phyloP scores from a whole-genome alignment of 805 yeast genomes.

The Teunomyces stri region DNA sequence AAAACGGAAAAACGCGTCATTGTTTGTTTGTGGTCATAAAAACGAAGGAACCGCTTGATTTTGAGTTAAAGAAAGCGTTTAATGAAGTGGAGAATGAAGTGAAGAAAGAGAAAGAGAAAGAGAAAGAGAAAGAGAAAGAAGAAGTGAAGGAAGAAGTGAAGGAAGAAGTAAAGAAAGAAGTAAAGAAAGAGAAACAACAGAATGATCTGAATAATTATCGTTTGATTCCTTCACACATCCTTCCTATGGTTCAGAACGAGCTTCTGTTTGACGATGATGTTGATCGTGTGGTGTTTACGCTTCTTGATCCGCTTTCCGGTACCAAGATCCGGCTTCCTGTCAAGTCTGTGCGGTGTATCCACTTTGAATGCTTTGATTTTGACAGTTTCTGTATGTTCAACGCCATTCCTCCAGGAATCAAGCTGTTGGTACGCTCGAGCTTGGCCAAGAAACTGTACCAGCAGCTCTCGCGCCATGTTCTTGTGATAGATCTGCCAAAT shows the following conservation, averaged over 20 bases:
- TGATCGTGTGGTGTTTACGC: constrained; percentile 35
- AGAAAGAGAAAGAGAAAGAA: constrained; percentile 7
- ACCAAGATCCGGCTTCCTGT: constrained; percentile 39
- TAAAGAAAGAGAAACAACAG: constrained; percentile 4
- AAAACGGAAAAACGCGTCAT: background rate
- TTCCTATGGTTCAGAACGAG: constrained; percentile 27
- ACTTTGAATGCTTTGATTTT: constrained; percentile 46
- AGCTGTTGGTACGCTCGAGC: constrained; percentile 24
- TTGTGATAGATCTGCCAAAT: too few species aligned
- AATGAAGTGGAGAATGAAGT: constrained; percentile 7
- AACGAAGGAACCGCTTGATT: constrained; percentile 2
- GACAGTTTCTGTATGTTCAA: constrained; percentile 40
- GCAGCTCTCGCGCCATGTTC: background rate
- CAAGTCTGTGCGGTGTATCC: constrained; percentile 35
- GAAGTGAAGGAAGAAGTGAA: constrained; percentile 8
- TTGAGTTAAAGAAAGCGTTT: constrained; percentile 1
- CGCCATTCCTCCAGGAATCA: constrained; percentile 29
- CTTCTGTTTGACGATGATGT: constrained; percentile 28
- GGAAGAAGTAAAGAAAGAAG: constrained; percentile 10
- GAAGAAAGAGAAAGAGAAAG: background rate
- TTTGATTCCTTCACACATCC: constrained; percentile 27
- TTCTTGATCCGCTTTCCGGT: constrained; percentile 41
- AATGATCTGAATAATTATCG: constrained; percentile 11
- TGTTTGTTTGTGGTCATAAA: constrained; percentile 1
- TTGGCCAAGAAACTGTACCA: constrained; percentile 13